Evolutionary conservation across 2,329 filamentous ascomycete species (phyloP), one percentile per base, ranked within the genome.

Genomic region (Clarireedia hainanense): DNA sequence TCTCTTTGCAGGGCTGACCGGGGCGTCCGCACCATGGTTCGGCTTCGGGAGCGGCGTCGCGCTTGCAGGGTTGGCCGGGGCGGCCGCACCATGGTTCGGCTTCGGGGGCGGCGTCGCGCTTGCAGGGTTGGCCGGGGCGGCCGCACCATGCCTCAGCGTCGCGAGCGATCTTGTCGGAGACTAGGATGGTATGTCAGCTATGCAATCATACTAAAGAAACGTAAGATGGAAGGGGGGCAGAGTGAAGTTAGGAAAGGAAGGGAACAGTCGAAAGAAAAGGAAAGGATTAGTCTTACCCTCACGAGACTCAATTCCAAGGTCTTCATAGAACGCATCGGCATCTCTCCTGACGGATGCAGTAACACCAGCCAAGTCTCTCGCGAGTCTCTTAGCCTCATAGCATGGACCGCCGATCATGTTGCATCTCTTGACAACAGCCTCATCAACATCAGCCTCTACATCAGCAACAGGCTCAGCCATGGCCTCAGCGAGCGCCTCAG

Each of bases 31-130:
- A 64, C 24, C 55, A 54, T 15, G 57, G 37, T 26, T 56, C 52
- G 9, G 57, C 34, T 26, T 56, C 52, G 9, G 59, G 20, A 3
- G 20, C 6, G 5, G 30, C 30, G 7, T 69, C 67, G 37, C 55
- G 55, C 12, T 39, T 39, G 20, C 63, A 66, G 10, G 58, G 57
- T 50, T 66, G 60, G 15, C 66, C 66, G 7, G 56, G 54, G 4
- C 55, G 56, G 14, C 58, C 53, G 47, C 65, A 69, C 65, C 63
- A 66, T 20, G 69, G n/a, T n/a, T n/a, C n/a, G n/a, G 60, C 57
- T 14, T 67, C 46, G 9, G 63, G 61, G 51, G 5, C 7, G 30
- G 30, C 30, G 7, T 69, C 67, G 37, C 55, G 55, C 12, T 39
- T 39, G 20, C 63, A 66, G 10, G 58, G 57, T 50, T 66, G 60